Base-by-base conservation (phyloP, 768 basidiomycete genomes). In the Hypsizygus marmoreus region DNA sequence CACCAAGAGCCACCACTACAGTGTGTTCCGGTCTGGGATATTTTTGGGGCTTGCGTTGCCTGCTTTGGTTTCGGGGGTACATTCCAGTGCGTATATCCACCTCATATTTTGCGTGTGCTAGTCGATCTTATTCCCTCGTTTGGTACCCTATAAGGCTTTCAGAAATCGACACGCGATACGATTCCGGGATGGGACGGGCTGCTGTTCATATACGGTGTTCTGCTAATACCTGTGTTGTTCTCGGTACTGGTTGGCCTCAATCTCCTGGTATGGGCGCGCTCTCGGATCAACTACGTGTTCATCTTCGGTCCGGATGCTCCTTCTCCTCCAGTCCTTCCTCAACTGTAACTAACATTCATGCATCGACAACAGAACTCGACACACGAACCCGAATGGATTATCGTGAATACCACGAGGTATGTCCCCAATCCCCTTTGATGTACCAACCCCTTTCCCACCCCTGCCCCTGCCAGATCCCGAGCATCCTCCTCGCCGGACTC, bases 241-340 rank as follows among this genome's bases (percentile, higher is more conserved):
- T 72, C 82, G 2, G 49, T 91, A 24, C 68, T 97, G 1, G 79
- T 98, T 43, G 88, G 91, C 19, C 46, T 88, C n/a, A 97, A 99
- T 61, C 53, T 98, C 4, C 54, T 84, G 16, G 86, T 85, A 0
- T 99, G 90, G 87, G 73, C 80, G 0, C 65, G 68, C 4, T 71
- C 84, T 4, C 76, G 88, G 35, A 92, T 99, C 55, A 98, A 97
- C 61, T 95, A 94, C 57, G 78, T 84, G n/a, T 95, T 97, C 63
- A 90, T 95, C 26, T 90, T 95, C 57, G 88, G 88, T 88, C 47
- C 29, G 77, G 56, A 19, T 30, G n/a, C 35, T 17, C 35, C 23
- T 59, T 42, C 47, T 53, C 55, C 28, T 53, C 53, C 47, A 22
- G 11, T n/a, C 41, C 34, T n/a, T 25, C 23, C 23, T 19, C 16